These are phyloP conservation scores for Sordariomycetes sp. DNA, from an alignment of 2,329 filamentous ascomycete species.

Conservation along the genomic window DNA sequence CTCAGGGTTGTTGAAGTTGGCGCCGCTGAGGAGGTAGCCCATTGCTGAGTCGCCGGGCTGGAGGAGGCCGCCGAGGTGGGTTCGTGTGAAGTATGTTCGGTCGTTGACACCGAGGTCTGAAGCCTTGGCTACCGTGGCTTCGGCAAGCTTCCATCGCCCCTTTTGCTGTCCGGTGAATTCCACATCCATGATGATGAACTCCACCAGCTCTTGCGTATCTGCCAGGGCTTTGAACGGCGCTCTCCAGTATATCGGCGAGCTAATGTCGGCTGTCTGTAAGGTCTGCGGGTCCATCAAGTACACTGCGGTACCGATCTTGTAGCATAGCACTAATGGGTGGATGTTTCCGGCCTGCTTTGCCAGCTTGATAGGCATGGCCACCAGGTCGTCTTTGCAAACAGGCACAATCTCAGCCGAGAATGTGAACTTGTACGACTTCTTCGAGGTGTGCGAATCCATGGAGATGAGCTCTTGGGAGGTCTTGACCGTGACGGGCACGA, in stretches of 20 bases:
- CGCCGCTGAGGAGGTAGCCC: constrained; percentile 84
- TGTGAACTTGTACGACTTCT: constrained; percentile 89
- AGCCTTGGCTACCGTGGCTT: constrained; percentile 80
- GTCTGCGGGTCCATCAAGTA: constrained; percentile 87
- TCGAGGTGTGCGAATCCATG: constrained; percentile 82
- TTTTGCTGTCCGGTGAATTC: constrained; percentile 67
- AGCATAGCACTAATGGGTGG: constrained; percentile 74
- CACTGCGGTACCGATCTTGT: constrained; percentile 79
- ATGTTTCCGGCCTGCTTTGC: constrained; percentile 87
- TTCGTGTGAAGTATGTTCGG: constrained; percentile 79
- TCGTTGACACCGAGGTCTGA: constrained; percentile 82
- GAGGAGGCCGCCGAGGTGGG: constrained; percentile 78
- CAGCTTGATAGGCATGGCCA: constrained; percentile 83
- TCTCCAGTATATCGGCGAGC: constrained; percentile 80
- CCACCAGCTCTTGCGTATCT: constrained; percentile 75
- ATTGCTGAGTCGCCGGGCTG: constrained; percentile 86
- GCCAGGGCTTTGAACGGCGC: constrained; percentile 76
- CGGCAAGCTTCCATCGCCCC: constrained; percentile 76
- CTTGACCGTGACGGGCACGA: constrained; percentile 69
- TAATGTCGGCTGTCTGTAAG: constrained; percentile 82
- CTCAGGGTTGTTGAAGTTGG: constrained; percentile 86
- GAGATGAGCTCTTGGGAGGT: constrained; percentile 81
- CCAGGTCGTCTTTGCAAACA: constrained; percentile 93
- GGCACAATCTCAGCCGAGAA: constrained; percentile 85
- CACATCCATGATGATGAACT: constrained; percentile 93